These are phyloP conservation scores for Zychaea mexicana DNA, from an alignment of 371 early-diverging fungal species.

Conservation along the genomic window DNA sequence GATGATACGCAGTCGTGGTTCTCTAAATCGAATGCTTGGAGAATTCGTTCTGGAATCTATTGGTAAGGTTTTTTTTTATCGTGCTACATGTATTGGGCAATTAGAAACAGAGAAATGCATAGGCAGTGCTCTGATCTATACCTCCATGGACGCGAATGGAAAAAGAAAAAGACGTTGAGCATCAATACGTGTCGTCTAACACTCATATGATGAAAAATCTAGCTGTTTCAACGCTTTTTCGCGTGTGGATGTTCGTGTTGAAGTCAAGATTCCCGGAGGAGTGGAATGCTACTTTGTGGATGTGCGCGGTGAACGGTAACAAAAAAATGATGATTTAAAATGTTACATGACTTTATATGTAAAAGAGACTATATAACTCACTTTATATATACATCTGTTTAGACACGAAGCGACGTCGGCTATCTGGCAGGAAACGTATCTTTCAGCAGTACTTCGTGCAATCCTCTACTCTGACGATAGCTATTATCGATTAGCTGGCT, in stretches of 20 bases:
- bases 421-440: constrained; percentile 90
- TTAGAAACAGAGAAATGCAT: not conserved
- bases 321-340: too few species aligned
- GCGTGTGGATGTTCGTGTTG: constrained; percentile 95
- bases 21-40: constrained; percentile 66
- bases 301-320: constrained; percentile 70
- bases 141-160: too few species aligned
- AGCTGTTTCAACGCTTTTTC: constrained; percentile 97
- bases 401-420: constrained; percentile 75
- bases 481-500: constrained; percentile 82
- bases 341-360: not conserved
- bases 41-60: constrained; percentile 73
- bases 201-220: constrained; percentile 6
- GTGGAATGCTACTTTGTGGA: constrained; percentile 93
- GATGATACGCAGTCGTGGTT: constrained; percentile 75
- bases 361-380: not conserved
- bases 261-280: constrained; percentile 96
- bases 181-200: too few species aligned
- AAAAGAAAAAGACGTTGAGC: not conserved
- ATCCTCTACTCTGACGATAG: constrained; percentile 89
- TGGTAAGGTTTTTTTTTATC: constrained; percentile 42
- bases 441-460: constrained; percentile 87
- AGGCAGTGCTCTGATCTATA: too few species aligned
- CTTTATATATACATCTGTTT: not conserved
- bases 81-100: not conserved